A percentile compares a stretch with the other conserved stretches of the same genome.
Evolutionary conservation across 2,329 filamentous ascomycete genomes (phyloP).

Genomic region (Ascocoryne sarcoides): DNA sequence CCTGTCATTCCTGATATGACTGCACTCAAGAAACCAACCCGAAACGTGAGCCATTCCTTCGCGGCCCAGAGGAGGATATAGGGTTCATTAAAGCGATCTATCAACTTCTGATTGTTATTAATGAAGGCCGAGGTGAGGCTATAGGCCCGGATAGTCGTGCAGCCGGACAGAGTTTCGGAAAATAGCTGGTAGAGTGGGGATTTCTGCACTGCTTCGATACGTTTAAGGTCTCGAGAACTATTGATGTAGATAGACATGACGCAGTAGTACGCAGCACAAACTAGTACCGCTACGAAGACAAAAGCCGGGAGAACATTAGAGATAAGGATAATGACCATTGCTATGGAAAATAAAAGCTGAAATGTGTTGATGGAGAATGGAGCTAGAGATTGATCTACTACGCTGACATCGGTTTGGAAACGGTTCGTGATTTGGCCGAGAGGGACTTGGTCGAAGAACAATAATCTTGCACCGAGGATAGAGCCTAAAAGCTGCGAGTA

Average conservation of each 20-base stretch:
- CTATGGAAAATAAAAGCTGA: conserved; percentile 52
- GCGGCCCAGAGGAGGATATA: neutral
- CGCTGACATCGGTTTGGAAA: conserved; percentile 59
- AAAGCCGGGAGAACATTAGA: conserved; percentile 39
- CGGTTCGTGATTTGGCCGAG: conserved; percentile 60
- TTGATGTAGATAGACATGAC: conserved; percentile 16
- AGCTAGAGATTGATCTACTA: conserved; percentile 58
- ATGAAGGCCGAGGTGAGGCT: neutral
- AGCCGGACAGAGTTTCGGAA: neutral
- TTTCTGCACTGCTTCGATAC: neutral
- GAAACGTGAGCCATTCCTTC: neutral
- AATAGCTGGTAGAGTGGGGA: neutral
- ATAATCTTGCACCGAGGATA: conserved; percentile 56
- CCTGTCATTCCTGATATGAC: neutral
- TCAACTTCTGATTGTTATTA: neutral
- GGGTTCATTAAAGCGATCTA: neutral
- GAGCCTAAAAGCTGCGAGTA: conserved; percentile 50
- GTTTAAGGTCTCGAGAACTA: conserved; percentile 21
- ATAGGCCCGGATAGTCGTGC: neutral
- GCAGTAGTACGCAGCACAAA: neutral
- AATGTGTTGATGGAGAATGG: conserved; percentile 56
- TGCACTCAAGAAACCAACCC: neutral
- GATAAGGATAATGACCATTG: conserved; percentile 56
- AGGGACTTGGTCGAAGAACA: conserved; percentile 59
- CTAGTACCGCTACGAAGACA: neutral